phyloP scores from a whole-genome alignment of 2,329 filamentous ascomycete genomes.

The Lachnellula suecica region DNA sequence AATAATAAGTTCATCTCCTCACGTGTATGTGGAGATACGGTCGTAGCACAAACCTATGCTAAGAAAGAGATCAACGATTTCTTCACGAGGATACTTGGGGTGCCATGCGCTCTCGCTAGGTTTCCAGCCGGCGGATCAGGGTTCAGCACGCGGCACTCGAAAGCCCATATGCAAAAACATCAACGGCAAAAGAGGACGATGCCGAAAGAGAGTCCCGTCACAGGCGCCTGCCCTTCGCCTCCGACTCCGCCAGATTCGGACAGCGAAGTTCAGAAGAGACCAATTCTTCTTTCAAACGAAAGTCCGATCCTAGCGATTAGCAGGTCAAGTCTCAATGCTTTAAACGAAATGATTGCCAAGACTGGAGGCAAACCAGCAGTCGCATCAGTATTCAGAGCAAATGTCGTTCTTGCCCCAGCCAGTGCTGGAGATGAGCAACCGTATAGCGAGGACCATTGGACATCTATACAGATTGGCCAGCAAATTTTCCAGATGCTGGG shows the following conservation, averaged over 20 bases:
- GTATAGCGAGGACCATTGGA: neutral
- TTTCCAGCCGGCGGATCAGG: conserved; percentile 70
- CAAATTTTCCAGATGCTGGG: neutral
- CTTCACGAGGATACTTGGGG: conserved; percentile 72
- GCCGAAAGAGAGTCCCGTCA: neutral
- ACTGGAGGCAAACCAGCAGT: neutral
- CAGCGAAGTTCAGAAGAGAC: neutral
- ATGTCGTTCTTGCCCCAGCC: neutral
- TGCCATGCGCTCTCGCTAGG: conserved; percentile 80
- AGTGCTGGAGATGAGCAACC: neutral
- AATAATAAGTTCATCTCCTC: neutral
- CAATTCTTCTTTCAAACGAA: neutral
- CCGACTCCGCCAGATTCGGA: neutral
- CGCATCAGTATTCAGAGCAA: neutral
- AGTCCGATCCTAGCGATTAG: neutral
- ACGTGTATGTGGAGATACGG: conserved; percentile 43
- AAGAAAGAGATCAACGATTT: conserved; percentile 60
- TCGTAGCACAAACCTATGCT: conserved; percentile 13
- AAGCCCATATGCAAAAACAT: neutral
- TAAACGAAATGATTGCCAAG: neutral
- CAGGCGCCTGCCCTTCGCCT: neutral
- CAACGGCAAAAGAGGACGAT: neutral
- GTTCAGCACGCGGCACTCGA: conserved; percentile 51
- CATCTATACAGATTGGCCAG: neutral
- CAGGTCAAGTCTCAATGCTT: neutral